phyloP scores from a whole-genome alignment of 2,329 filamentous ascomycete genomes.

The Lasiodiplodia sp. region DNA sequence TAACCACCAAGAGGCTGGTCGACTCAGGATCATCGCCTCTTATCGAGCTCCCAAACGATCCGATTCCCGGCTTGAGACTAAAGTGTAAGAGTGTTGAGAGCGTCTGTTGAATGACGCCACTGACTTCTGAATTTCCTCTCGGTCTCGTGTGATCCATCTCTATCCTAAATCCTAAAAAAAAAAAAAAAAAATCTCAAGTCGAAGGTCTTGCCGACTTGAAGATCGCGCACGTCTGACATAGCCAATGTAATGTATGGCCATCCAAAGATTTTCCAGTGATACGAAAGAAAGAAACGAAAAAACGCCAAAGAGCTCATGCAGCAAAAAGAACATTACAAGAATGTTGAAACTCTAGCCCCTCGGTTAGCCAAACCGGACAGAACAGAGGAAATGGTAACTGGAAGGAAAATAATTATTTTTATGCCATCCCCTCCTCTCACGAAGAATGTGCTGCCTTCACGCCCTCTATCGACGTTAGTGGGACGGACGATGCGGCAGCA shows the following conservation, averaged over 20 bases:
- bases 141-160: not conserved
- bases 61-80: not conserved
- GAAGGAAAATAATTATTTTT: not conserved
- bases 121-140: not conserved
- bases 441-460: slow-evolving; percentile 3
- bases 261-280: not conserved
- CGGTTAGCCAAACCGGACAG: not conserved
- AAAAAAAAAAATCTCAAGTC: not conserved
- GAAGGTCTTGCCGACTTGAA: not conserved
- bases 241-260: not conserved
- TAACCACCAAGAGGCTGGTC: too few species aligned
- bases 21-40: not conserved
- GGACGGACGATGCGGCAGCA: not conserved
- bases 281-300: not conserved
- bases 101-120: not conserved
- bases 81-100: not conserved
- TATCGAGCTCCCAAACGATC: not conserved
- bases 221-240: not conserved
- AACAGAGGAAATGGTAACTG: not conserved
- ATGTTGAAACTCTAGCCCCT: not conserved
- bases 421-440: not conserved
- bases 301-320: not conserved
- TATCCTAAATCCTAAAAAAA: not conserved
- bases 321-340: not conserved
- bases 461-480: not conserved